These are phyloP conservation scores for Aspergillus novoparasiticus DNA, from an alignment of 2,329 filamentous ascomycete species.

Conservation along the genomic window DNA sequence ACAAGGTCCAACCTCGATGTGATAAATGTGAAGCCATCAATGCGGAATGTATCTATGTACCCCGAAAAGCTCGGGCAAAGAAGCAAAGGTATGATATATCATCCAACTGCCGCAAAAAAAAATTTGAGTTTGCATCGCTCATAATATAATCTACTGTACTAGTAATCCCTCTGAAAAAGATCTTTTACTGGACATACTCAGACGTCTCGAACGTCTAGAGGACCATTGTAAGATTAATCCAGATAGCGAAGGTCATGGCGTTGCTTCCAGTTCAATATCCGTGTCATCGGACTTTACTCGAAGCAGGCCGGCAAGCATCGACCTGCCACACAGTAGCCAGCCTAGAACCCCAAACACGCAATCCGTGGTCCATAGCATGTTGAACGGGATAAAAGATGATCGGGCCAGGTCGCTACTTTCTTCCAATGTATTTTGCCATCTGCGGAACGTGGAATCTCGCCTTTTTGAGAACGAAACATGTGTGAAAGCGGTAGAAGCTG, in stretches of 20 bases:
- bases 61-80: constrained; percentile 16
- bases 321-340: not conserved
- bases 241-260: not conserved
- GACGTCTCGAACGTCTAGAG: constrained; percentile 18
- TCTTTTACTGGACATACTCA: constrained; percentile 14
- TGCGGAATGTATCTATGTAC: constrained; percentile 18
- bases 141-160: not conserved
- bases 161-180: constrained; percentile 8
- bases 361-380: constrained; percentile 1
- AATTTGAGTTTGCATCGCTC: not conserved
- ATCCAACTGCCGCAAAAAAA: not conserved
- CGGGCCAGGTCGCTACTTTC: not conserved
- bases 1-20: constrained; percentile 20
- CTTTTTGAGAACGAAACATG: constrained; percentile 16
- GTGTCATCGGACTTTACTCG: not conserved
- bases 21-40: constrained; percentile 21
- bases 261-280: constrained; percentile 7
- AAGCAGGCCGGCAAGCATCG: no score
- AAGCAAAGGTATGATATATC: constrained; percentile 10
- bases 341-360: not conserved
- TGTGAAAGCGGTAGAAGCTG: constrained; percentile 11
- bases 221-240: constrained; percentile 15
- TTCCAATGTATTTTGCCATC: constrained; percentile 18
- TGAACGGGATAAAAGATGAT: constrained; percentile 8
- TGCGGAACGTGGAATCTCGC: constrained; percentile 12